These are phyloP conservation scores for Leishmania tropica DNA, from an alignment of 208 protist species.

Conservation along the genomic window DNA sequence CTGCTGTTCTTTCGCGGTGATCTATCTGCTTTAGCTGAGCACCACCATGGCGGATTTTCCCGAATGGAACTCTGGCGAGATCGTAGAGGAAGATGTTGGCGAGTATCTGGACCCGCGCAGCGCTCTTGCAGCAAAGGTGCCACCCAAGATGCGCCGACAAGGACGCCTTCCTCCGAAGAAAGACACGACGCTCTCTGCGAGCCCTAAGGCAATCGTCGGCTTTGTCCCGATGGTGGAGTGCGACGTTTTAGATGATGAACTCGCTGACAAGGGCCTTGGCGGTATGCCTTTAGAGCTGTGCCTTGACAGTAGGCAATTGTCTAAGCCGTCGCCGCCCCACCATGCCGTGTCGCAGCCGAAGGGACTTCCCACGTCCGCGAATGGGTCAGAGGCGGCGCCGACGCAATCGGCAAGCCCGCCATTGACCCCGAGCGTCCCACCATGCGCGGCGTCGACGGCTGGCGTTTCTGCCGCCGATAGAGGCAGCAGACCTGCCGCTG, in stretches of 20 bases:
- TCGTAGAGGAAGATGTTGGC: constrained; percentile 46
- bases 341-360: neutral
- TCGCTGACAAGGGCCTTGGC: constrained; percentile 10
- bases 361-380: neutral
- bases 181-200: constrained; percentile 1
- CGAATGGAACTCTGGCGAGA: constrained; percentile 37
- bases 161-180: constrained; percentile 7
- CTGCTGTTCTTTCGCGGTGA: neutral
- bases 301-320: neutral
- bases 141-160: constrained; percentile 20
- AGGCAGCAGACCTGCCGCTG: neutral
- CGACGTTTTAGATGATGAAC: constrained; percentile 31
- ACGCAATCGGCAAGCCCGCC: neutral
- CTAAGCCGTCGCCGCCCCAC: neutral
- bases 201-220: constrained; percentile 14
- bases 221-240: constrained; percentile 25
- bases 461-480: neutral
- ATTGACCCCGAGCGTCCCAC: neutral
- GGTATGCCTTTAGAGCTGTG: constrained; percentile 2
- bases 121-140: constrained; percentile 19
- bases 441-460: neutral
- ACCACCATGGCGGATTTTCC: constrained; percentile 11
- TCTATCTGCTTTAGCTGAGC: neutral
- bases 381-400: neutral
- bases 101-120: constrained; percentile 36